Percentiles rank a stretch among this genome's conserved stretches.
These are phyloP conservation scores for Bjerkandera adusta DNA, from an alignment of 1,284 basidiomycete species.

Conservation along the genomic window DNA sequence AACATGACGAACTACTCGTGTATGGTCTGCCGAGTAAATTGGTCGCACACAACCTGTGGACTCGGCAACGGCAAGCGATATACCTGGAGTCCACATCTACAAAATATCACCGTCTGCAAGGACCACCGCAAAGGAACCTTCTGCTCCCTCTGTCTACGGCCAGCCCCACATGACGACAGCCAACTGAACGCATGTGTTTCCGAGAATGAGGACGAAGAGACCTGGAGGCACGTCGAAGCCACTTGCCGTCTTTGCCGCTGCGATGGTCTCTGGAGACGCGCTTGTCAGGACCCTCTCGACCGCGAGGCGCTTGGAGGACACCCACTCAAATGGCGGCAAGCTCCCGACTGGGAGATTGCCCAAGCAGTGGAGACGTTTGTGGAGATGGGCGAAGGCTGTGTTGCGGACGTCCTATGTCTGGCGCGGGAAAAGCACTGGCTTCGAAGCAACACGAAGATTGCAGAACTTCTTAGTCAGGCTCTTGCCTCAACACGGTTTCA, in stretches of 20 bases:
- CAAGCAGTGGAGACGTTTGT: slow-evolving; percentile 62
- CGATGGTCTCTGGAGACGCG: slow-evolving; percentile 61
- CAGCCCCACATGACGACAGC: slow-evolving; percentile 44
- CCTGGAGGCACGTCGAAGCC: slow-evolving; percentile 60
- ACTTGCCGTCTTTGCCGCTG: slow-evolving; percentile 63
- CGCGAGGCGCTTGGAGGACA: slow-evolving; percentile 57
- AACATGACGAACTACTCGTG: slow-evolving; percentile 45
- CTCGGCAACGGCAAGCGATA: slow-evolving; percentile 47
- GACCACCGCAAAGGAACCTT: slow-evolving; percentile 59
- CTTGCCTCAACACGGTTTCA: slow-evolving; percentile 54
- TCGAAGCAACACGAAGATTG: slow-evolving; percentile 57
- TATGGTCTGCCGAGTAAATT: slow-evolving; percentile 68
- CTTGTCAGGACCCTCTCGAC: slow-evolving; percentile 44
- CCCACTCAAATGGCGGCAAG: slow-evolving; percentile 31
- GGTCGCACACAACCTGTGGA: slow-evolving; percentile 46
- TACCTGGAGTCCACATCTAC: slow-evolving; percentile 40
- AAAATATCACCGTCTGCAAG: slow-evolving; percentile 52
- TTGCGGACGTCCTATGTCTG: slow-evolving; percentile 55
- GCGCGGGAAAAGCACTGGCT: slow-evolving; percentile 73
- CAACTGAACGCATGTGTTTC: slow-evolving; percentile 45
- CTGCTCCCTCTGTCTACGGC: slow-evolving; percentile 69
- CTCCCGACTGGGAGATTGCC: slow-evolving; percentile 64
- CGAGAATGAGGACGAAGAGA: slow-evolving; percentile 70
- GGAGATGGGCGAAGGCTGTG: slow-evolving; percentile 68
- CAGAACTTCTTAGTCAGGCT: slow-evolving; percentile 63